phyloP scores from a whole-genome alignment of 176 grass and related monocot genomes.

The Triticum timopheevii region DNA sequence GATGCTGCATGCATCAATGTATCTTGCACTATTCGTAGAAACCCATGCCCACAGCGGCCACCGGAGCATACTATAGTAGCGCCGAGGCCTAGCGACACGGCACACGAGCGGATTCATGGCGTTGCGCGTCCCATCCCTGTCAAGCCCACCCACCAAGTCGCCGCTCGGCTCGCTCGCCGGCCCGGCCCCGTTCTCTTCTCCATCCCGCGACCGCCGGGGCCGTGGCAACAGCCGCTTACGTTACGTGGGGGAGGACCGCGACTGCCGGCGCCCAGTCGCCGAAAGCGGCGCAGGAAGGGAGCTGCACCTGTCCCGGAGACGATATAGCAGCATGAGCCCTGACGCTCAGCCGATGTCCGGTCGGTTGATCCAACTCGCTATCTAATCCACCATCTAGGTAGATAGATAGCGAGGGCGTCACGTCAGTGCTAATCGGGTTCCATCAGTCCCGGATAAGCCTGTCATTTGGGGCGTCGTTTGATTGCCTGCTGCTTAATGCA shows the following conservation, averaged over 20 bases:
- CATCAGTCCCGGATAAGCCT: constrained; percentile 1
- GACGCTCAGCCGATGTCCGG: neutral
- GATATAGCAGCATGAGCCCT: neutral
- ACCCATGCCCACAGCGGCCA: neutral
- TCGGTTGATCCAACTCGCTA: neutral
- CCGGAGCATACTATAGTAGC: neutral
- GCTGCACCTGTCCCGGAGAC: constrained; percentile 12
- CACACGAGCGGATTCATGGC: neutral
- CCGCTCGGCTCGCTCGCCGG: neutral
- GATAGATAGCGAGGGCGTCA: neutral
- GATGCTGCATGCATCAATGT: neutral
- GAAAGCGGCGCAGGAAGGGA: neutral
- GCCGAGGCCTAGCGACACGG: neutral
- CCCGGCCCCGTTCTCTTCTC: neutral
- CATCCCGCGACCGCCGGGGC: too few relatives aligned
- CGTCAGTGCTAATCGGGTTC: constrained; percentile 2
- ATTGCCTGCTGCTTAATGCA: neutral
- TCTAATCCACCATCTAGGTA: neutral
- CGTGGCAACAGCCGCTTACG: neutral
- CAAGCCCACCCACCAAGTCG: neutral
- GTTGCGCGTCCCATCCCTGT: neutral
- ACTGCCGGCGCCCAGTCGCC: neutral
- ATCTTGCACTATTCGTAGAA: neutral
- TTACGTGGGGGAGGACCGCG: neutral
- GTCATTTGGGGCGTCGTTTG: constrained; percentile 9